Base-by-base conservation (phyloP, 2,329 filamentous ascomycete species). In the Trichoderma endophyticum region DNA sequence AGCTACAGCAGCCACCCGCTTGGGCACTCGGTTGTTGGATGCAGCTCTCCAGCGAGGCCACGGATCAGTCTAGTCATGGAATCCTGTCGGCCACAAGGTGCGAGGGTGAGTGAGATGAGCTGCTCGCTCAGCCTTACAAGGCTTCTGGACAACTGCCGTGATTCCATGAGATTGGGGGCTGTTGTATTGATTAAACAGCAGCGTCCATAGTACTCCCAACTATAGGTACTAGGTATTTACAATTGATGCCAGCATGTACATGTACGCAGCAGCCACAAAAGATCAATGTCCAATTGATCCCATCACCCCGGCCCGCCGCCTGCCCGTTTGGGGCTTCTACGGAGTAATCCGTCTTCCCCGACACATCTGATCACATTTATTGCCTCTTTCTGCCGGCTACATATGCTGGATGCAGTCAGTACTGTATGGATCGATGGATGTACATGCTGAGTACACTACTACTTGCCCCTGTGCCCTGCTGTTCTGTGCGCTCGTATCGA, bases 1-100 rank as follows among this genome's bases (percentile, higher is more conserved):
- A 26, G 32, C 32, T 68, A 68, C 65, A 68, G 65, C 51, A 68
- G 65, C 51, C 65, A 43, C 34, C 65, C 51, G 54, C 59, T 24
- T 4, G 5, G 32, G 14, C 59, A 26, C 54, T 26, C 21, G 21
- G 54, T 24, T 48, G 43, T 48, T 48, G 36, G 36, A 39, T 39
- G 36, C 36, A 39, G 36, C 36, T 39, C 36, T 39, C 36, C 36
- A 39, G 15, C 36, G 36, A 39, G 14, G 36, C 36, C 36, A 39
- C 7, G 36, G 36, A 39, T 39, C 15, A 18, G 3, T 18, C 36
- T 0, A 2, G 26, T 28, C 26, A 26, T 26, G 26, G 26, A 28
- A 39, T 18, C 8, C n/a, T 21, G 43, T 48, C 43, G 8, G 43
- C 43, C 18, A 48, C 43, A 48, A 21, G n/a, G 43, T 48, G 43